Evolutionary conservation across 139 green algal species (phyloP).

Genomic region (Pseudopediastrum boryanum): DNA sequence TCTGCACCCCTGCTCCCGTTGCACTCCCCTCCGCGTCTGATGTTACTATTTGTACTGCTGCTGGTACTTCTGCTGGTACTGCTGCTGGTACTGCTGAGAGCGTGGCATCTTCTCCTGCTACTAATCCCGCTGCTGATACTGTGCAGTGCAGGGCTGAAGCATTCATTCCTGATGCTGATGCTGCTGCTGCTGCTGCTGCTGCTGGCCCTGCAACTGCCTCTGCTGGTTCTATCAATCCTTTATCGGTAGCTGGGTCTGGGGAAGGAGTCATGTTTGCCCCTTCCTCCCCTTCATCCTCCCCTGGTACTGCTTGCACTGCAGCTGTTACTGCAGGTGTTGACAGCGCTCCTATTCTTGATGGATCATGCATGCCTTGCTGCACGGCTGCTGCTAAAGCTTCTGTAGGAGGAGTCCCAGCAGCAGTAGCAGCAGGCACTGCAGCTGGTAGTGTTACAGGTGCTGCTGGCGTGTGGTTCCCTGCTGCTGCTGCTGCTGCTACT

Average conservation of each 20-base stretch:
- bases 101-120: background rate
- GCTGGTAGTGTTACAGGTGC: background rate
- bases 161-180: background rate
- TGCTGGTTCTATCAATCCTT: background rate
- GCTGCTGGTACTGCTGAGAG: background rate
- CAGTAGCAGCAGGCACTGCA: background rate
- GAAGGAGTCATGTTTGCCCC: too few relatives aligned
- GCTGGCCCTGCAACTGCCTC: background rate
- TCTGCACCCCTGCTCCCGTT: background rate
- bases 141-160: background rate
- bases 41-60: background rate
- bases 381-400: background rate
- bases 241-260: background rate
- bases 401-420: background rate
- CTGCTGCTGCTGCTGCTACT: slow-evolving; percentile 1
- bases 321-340: background rate
- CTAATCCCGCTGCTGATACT: background rate
- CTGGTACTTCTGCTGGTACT: background rate
- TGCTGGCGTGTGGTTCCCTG: background rate
- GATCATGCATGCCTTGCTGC: background rate
- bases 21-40: background rate
- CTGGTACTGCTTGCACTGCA: too few relatives aligned
- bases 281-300: too few relatives aligned
- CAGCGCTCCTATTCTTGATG: background rate
- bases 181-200: background rate